Percentiles rank a stretch among this genome's conserved stretches.
Conservation (phyloP, 805 yeast genomes). For the Lipomyces anomalus region DNA sequence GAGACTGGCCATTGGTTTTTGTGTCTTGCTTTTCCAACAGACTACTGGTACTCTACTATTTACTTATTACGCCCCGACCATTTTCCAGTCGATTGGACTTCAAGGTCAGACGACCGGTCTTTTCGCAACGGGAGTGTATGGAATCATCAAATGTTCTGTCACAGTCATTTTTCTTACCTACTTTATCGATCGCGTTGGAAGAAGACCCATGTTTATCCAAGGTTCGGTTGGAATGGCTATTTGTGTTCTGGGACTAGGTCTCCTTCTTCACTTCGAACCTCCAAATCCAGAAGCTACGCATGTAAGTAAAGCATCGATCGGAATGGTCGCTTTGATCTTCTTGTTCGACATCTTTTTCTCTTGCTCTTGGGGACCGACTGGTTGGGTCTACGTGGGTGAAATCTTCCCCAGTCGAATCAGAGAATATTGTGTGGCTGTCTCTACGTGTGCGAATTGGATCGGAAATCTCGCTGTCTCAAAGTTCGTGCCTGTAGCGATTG, state of each 20-base stretch:
- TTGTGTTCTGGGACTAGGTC: background rate
- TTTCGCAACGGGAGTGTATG: background rate
- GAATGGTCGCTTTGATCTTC: background rate
- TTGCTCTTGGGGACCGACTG: background rate
- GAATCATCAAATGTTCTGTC: background rate
- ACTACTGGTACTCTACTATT: background rate
- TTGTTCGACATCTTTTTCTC: background rate
- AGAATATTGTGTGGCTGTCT: background rate
- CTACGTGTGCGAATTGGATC: background rate
- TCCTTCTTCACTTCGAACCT: background rate
- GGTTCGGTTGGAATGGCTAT: background rate
- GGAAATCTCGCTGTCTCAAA: background rate
- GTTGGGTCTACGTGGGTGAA: background rate
- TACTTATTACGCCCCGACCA: background rate
- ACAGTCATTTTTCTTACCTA: background rate
- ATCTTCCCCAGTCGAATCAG: background rate
- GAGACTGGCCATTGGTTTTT: background rate
- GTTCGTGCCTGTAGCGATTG: background rate
- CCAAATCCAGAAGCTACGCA: background rate
- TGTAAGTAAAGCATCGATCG: background rate
- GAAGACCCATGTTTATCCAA: background rate
- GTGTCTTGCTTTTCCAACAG: background rate
- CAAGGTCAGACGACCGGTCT: background rate
- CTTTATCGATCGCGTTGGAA: background rate
- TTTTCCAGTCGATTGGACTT: background rate